Evolutionary conservation across 73 alveolate genomes (phyloP).

Genomic region (Loxodes magnus): DNA sequence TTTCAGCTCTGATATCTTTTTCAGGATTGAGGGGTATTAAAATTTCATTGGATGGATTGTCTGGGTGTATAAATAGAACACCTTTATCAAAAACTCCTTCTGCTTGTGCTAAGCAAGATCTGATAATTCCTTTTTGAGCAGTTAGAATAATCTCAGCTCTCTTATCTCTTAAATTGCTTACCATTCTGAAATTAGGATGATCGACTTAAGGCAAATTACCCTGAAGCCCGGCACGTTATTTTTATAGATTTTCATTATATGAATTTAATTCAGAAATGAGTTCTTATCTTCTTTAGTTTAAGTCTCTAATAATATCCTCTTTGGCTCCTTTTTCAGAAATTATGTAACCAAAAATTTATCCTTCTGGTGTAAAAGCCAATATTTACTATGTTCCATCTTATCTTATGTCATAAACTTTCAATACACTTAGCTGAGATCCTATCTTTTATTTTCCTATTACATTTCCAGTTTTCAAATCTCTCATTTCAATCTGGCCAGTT

Average conservation of each 20-base stretch:
- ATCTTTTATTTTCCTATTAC: slow-evolving; percentile 7
- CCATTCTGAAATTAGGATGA: too few relatives aligned
- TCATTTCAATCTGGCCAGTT: slow-evolving; percentile 62
- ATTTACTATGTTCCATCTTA: slow-evolving; percentile 48
- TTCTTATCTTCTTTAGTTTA: slow-evolving; percentile 28
- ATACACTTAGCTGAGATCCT: slow-evolving; percentile 28
- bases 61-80: slow-evolving; percentile 61
- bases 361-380: slow-evolving; percentile 32
- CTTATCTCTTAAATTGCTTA: too few relatives aligned
- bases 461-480: slow-evolving; percentile 52
- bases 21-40: slow-evolving; percentile 49
- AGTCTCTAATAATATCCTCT: slow-evolving; percentile 17
- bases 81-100: slow-evolving; percentile 76
- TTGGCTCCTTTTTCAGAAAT: slow-evolving; percentile 10
- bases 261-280: slow-evolving; percentile 36
- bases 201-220: too few relatives aligned
- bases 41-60: slow-evolving; percentile 31
- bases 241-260: slow-evolving; percentile 45
- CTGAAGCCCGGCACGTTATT: too few relatives aligned
- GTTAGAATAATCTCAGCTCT: too few relatives aligned
- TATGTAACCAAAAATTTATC: slow-evolving; percentile 38
- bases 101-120: slow-evolving; percentile 41
- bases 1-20: slow-evolving; percentile 47
- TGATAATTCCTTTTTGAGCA: too few relatives aligned
- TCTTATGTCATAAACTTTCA: slow-evolving; percentile 57